Percentiles rank a stretch among this genome's conserved stretches.
Evolutionary conservation across 148 eudicot species (phyloP).

Genomic region (Chenopodium album): DNA sequence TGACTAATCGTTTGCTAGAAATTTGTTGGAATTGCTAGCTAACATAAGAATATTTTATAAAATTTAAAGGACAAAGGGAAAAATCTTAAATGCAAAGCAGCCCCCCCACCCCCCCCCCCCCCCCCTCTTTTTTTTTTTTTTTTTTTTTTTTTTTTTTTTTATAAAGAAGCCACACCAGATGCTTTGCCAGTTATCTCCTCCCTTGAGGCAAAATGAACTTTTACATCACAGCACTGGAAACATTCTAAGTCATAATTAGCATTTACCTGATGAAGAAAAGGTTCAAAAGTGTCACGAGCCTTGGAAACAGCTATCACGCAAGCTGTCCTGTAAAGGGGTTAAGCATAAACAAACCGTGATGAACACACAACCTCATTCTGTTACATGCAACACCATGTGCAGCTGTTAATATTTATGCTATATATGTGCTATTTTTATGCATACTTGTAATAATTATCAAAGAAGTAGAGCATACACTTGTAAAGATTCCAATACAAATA

Average conservation of each 20-base stretch:
- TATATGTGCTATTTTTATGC: background rate
- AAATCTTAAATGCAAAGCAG: background rate
- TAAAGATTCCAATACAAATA: background rate
- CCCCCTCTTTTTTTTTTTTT: no score
- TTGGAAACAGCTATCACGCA: slow-evolving; percentile 98
- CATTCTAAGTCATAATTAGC: slow-evolving; percentile 3
- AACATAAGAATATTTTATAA: background rate
- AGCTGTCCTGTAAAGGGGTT: slow-evolving; percentile 64
- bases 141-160: no score
- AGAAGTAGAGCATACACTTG: slow-evolving; percentile 1
- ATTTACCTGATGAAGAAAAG: slow-evolving; percentile 92
- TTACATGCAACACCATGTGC: background rate
- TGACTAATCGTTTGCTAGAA: background rate
- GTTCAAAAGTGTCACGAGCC: slow-evolving; percentile 98
- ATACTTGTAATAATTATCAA: background rate
- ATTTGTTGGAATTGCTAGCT: background rate
- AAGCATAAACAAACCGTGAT: background rate
- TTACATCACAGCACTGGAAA: background rate
- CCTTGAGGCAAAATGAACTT: background rate
- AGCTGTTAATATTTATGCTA: background rate
- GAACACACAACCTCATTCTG: background rate
- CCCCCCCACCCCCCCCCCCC: background rate
- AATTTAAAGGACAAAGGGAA: background rate
- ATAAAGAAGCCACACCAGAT: background rate
- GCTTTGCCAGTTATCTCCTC: background rate